Conservation (phyloP, 495 filamentous ascomycete species). For the Trichocladium uniseriatum region DNA sequence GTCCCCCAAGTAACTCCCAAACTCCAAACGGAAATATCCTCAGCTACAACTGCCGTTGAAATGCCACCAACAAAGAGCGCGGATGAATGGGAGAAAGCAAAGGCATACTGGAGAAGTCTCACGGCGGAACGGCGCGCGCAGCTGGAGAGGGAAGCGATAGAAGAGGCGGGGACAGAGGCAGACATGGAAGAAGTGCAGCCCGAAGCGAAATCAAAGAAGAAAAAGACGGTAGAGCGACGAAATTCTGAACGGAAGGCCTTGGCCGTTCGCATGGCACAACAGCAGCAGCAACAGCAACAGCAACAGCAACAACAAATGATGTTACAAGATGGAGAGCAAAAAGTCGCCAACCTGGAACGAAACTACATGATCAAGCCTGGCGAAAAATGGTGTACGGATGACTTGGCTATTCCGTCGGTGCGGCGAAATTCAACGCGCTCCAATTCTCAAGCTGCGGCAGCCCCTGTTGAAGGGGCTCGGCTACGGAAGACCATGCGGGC, state of each 20-base stretch:
- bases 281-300: too few species aligned
- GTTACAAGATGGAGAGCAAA: constrained; percentile 12
- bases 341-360: constrained; percentile 20
- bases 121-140: constrained; percentile 47
- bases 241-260: constrained; percentile 24
- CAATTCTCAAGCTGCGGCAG: constrained; percentile 3
- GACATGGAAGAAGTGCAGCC: constrained; percentile 32
- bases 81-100: constrained; percentile 52
- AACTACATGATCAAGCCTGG: constrained; percentile 36
- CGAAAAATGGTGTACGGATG: constrained; percentile 23
- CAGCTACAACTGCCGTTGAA: constrained; percentile 11
- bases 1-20: not conserved
- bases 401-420: constrained; percentile 13
- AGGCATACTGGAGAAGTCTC: constrained; percentile 56
- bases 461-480: constrained; percentile 2
- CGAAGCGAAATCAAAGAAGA: constrained; percentile 30
- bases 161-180: constrained; percentile 38
- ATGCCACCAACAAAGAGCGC: constrained; percentile 7
- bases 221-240: constrained; percentile 28
- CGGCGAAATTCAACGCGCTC: constrained; percentile 20
- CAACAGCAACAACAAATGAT: too few species aligned
- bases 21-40: constrained; percentile 4
- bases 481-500: constrained; percentile 28
- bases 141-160: constrained; percentile 45
- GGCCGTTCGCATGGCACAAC: constrained; percentile 21